Evolutionary conservation across 257 asterid genomes (phyloP).

Genomic region (Fraxinus anomala): DNA sequence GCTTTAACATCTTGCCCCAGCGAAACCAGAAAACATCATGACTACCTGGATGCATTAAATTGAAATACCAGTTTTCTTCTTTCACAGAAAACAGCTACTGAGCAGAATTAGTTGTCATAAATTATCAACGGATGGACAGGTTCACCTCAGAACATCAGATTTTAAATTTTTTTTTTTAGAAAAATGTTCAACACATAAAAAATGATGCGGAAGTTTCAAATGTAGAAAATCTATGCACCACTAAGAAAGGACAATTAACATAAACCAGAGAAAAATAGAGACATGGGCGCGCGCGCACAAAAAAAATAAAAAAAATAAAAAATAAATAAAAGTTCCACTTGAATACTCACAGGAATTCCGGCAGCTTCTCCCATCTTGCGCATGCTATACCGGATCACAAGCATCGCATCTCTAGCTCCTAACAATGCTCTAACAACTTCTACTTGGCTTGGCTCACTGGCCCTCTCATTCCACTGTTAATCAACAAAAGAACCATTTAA

Average conservation of each 20-base stretch:
- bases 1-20: neutral
- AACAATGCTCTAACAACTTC: slow-evolving; percentile 69
- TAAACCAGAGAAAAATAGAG: neutral
- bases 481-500: slow-evolving; percentile 11
- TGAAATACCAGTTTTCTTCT: neutral
- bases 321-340: slow-evolving; percentile 8
- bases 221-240: neutral
- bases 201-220: neutral
- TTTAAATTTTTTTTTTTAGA: neutral
- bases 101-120: neutral
- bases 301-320: neutral
- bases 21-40: neutral
- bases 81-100: neutral
- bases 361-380: slow-evolving; percentile 95
- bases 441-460: slow-evolving; percentile 44
- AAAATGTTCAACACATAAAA: neutral
- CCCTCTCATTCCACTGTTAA: slow-evolving; percentile 67
- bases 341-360: slow-evolving; percentile 73
- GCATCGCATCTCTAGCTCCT: slow-evolving; percentile 92
- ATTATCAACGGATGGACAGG: neutral
- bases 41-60: neutral
- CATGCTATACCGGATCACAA: slow-evolving; percentile 76
- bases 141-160: neutral
- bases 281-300: neutral
- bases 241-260: neutral